Evolutionary conservation across 1,284 basidiomycete genomes (phyloP), one percentile per base, ranked within the genome.

Genomic region (Fomitopsis pinicola): DNA sequence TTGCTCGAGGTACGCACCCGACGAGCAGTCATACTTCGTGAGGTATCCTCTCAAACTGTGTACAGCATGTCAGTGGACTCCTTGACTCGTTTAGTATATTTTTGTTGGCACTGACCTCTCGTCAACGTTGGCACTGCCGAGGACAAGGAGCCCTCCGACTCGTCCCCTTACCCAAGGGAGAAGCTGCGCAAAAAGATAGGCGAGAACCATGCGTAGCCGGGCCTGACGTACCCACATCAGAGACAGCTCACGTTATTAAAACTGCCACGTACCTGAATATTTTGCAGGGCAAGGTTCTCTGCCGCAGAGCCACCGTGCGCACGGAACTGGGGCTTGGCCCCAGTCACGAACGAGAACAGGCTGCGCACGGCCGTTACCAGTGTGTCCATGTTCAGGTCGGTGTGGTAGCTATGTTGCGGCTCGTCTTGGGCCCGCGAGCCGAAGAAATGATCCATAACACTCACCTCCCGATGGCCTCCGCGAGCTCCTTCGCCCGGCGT

Each of bases 61-160:
- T 19, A 5, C 35, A 58, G 19, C 54, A 30, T 42, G 56, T 9
- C 33, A 45, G 30, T 35, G 55, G 3, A 14, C 45, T 10, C 22
- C 19, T 26, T 1, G 6, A 26, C 19, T 14, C 45, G 10, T 12
- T 5, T 15, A 44, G 28, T 12, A 19, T 15, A 44, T 22, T 17
- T 1, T 5, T 19, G 40, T 15, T 36, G 55, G 61, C 59, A 33
- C 48, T 17, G 62, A 90, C 90, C 92, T 96, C 79, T 99, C 97
- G 71, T 99, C 97, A 9, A 99, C 97, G 71, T 99, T 99, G 22
- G 97, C 96, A 65, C 93, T 96, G 5, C 97, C 97, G 10, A 99
- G 82, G 0, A 99, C 97, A 33, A 99, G 85, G 33, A 99, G 76
- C 2, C 95, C 93, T 8, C 97, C 97, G 55, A 77, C 76, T 69